Base-by-base conservation (phyloP, 2,329 filamentous ascomycete species). In the Calonectria pteridis region DNA sequence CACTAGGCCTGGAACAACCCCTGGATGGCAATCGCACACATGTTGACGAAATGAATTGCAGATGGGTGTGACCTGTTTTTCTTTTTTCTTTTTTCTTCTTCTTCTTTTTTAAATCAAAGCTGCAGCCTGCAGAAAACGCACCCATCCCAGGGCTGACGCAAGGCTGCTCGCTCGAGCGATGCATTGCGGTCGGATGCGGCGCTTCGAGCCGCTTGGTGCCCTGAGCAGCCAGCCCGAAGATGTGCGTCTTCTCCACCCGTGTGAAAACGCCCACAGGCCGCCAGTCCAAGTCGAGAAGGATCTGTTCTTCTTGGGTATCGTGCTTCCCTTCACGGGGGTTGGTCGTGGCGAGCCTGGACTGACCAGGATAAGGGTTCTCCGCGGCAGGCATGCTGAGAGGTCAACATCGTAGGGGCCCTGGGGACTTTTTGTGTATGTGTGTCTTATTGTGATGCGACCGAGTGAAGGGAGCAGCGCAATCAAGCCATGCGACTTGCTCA, bases 1-100 rank as follows among this genome's bases (percentile, higher is more conserved):
- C 65, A 69, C 70, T 67, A 73, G 76, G 73, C 66, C 65, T 72
- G 62, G 73, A 62, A 72, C 59, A 43, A 51, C 65, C 49, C 53
- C 43, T 40, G 64, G 37, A 59, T 53, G 26, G 58, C 63, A 33
- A 67, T 55, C 35, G 49, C 55, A 40, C n/a, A 49, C 59, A 28
- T 62, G 26, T 28, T 11, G 26, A 51, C 28, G 26, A 23, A 33
- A 23, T 31, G 58, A 58, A 71, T 26, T 50, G 26, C 37, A 29
- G 28, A 11, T 26, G 35, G 28, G 33, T 26, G 58, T 23, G 62
- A 55, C 40, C 40, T 55, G 28, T 35, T 46, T 35, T 18, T 28
- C 29, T 37, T 35, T 31, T 29, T 13, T 43, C 5, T 35, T 63
- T 40, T 16, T 26, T 37, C 28, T 35, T 31, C 16, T 9, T 58